A percentile compares a stretch with the other conserved stretches of the same genome.
Conservation (phyloP, 192 early-diverging fungal genomes). For the Backusella macrospora region DNA sequence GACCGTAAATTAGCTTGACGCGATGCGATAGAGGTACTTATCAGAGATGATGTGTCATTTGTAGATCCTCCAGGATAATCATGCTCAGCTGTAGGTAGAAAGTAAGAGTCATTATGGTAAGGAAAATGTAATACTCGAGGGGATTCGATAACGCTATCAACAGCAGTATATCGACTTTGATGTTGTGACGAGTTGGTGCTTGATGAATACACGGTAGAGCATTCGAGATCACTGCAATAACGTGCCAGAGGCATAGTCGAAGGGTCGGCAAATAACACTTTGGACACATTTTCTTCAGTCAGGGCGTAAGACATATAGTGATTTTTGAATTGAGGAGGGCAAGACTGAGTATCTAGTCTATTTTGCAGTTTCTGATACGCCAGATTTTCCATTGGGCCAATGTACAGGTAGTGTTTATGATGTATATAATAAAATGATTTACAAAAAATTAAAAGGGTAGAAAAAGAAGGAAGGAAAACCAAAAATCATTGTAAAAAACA, state of each 20-base stretch:
- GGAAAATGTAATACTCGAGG: conserved; percentile 27
- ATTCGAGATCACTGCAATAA: conserved; percentile 4
- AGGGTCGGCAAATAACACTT: conserved; percentile 12
- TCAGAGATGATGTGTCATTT: conserved; percentile 7
- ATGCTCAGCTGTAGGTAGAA: conserved; percentile 27
- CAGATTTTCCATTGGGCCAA: background rate
- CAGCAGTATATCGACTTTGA: background rate
- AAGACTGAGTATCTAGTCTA: background rate
- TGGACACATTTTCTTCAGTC: conserved; percentile 15
- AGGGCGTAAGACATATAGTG: background rate
- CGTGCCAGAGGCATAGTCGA: conserved; percentile 12
- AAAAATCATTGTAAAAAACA: background rate
- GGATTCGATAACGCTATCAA: conserved; percentile 17
- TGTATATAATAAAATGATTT: background rate
- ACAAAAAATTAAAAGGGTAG: background rate
- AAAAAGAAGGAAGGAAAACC: background rate
- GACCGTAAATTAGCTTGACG: conserved; percentile 4
- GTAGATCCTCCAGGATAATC: conserved; percentile 13
- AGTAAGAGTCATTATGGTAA: conserved; percentile 32
- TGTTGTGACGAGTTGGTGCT: background rate
- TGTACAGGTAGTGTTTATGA: background rate
- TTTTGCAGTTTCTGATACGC: background rate
- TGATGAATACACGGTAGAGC: background rate
- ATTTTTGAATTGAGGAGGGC: background rate
- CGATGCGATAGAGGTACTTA: background rate